Percentiles rank a stretch among this genome's conserved stretches.
These are phyloP conservation scores for Coemansia sp. DNA, from an alignment of 192 early-diverging fungal species.

Conservation along the genomic window DNA sequence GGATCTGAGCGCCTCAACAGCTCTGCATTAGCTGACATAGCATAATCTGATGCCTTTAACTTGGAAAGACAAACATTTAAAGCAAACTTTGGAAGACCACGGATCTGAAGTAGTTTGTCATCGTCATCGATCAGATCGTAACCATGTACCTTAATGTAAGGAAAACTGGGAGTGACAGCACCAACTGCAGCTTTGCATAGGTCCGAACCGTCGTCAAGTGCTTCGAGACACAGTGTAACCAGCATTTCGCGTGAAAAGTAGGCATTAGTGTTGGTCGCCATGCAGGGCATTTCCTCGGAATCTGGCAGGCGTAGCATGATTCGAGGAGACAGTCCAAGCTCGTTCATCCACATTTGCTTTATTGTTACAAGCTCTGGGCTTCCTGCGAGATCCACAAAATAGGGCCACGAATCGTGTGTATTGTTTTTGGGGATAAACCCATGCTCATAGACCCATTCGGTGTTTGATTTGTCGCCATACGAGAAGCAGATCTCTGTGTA, in stretches of 20 bases:
- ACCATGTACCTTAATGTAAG: constrained; percentile 18
- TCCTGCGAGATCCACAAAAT: constrained; percentile 17
- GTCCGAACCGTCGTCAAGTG: constrained; percentile 20
- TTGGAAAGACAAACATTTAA: constrained; percentile 2
- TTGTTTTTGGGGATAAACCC: constrained; percentile 32
- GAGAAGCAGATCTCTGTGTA: constrained; percentile 20
- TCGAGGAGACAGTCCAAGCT: constrained; percentile 20
- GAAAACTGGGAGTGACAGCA: constrained; percentile 1
- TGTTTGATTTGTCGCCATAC: constrained; percentile 33
- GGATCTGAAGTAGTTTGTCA: constrained; percentile 17
- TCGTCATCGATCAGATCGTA: constrained; percentile 17
- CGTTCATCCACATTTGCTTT: constrained; percentile 33
- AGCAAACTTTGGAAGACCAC: constrained; percentile 8
- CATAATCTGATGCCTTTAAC: background rate
- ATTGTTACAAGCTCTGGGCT: constrained; percentile 12
- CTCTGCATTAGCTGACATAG: background rate
- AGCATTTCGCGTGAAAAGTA: constrained; percentile 7
- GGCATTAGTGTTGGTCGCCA: too few relatives aligned
- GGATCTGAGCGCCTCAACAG: background rate
- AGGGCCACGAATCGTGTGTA: constrained; percentile 26
- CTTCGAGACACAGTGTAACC: constrained; percentile 25
- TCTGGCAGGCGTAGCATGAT: constrained; percentile 19
- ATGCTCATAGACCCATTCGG: constrained; percentile 43
- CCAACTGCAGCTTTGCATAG: constrained; percentile 12
- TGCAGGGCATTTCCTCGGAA: background rate